Evolutionary conservation across 495 filamentous ascomycete genomes (phyloP), one percentile per base, ranked within the genome.

Genomic region (Penicillium daleae): DNA sequence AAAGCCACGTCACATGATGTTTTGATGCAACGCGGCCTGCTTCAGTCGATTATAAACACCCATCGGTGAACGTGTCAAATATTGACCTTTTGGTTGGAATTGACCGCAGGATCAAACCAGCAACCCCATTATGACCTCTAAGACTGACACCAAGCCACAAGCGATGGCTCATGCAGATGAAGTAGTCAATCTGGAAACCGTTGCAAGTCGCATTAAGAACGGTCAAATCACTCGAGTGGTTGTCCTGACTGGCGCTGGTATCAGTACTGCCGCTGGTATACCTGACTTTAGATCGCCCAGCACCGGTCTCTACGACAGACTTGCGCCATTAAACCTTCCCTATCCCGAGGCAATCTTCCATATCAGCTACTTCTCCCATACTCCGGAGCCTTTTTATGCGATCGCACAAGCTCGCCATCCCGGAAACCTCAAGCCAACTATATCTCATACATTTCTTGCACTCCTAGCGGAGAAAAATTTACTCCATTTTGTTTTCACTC

Each of bases 361-460:
- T 70, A 89, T 96, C 58, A 77, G 70, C 63, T 97, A 89, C 76
- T 97, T 97, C 81, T 78, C 83, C 24, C 66, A 83, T 42, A 89
- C 93, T 63, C 93, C 93, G 0, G 76, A 83, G 12, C 92, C 92
- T 2, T 97, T 97, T 78, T 97, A 96, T 74, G 85, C 87, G 0
- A 83, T 97, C 6, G 92, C 92, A 9, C 86, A 87, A 56, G 91
- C 94, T 62, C 83, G 96, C 3, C 92, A 94, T 70, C 93, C 93
- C 0, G 89, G 88, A 19, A 87, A 89, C 63, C 91, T 88, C 72
- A 80, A 83, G 50, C 92, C 93, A 2, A 96, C 91, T 1, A 71
- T 93, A 56, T 83, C 90, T 0, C 90, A 94, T 71, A 82, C 81
- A 3, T 95, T 96, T 70, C 82, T 96, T 27, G 81, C 84, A 0